These are phyloP conservation scores for Juglanconis sp. DNA, from an alignment of 2,329 filamentous ascomycete species.

Conservation along the genomic window DNA sequence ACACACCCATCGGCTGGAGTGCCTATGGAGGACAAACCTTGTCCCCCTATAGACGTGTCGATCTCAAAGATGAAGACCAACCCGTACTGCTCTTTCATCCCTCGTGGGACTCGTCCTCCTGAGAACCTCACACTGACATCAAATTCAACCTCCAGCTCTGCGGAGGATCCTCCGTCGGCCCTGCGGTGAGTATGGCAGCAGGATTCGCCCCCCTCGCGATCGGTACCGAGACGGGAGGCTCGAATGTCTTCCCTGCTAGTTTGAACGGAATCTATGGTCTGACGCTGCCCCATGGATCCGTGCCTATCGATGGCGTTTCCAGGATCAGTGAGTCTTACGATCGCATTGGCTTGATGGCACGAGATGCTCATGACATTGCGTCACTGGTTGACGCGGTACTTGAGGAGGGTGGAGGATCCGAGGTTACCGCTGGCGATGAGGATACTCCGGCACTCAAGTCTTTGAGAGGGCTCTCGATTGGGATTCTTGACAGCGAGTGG, in stretches of 20 bases:
- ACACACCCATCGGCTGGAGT: constrained; percentile 37
- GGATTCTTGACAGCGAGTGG: constrained; percentile 20
- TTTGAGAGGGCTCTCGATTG: constrained; percentile 18
- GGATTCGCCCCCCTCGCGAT: constrained; percentile 37
- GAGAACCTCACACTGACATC: neutral
- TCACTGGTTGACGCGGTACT: constrained; percentile 8
- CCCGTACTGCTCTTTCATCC: constrained; percentile 22
- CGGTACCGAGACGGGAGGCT: constrained; percentile 36
- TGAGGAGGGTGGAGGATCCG: too few relatives aligned
- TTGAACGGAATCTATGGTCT: constrained; percentile 35
- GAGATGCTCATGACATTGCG: constrained; percentile 20
- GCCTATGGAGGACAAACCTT: constrained; percentile 26
- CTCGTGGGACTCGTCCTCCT: neutral
- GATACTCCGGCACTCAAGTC: neutral
- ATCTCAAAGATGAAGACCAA: constrained; percentile 16
- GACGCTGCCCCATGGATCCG: constrained; percentile 24
- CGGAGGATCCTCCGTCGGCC: constrained; percentile 31
- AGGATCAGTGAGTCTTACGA: constrained; percentile 21
- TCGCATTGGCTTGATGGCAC: constrained; percentile 23
- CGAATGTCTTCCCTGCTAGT: constrained; percentile 36
- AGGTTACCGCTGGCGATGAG: too few relatives aligned
- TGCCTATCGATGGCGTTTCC: constrained; percentile 17
- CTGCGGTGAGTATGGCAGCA: constrained; percentile 35
- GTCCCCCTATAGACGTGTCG: constrained; percentile 20
- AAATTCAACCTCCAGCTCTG: neutral